Percentiles rank a stretch among this genome's conserved stretches.
phyloP scores from a whole-genome alignment of 2,329 filamentous ascomycete genomes.

The Fusarium haematococcum region DNA sequence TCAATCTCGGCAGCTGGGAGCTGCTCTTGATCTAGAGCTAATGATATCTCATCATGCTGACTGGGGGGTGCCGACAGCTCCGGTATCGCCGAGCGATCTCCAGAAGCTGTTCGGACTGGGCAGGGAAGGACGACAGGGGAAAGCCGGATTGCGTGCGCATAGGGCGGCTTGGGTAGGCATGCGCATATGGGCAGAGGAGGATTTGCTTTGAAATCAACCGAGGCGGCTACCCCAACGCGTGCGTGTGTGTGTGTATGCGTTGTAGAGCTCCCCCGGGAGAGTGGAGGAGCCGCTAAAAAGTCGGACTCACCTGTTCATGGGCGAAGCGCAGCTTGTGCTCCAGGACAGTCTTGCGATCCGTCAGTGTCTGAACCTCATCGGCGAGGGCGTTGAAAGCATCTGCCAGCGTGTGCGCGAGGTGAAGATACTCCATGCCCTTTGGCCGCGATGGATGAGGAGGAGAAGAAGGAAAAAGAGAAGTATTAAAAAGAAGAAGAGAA shows the following conservation, averaged over 20 bases:
- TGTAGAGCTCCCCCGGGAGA: not conserved
- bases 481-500: slow-evolving; percentile 6
- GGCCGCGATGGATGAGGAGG: slow-evolving; percentile 27
- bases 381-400: slow-evolving; percentile 74
- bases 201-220: slow-evolving; percentile 34
- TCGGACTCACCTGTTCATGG: slow-evolving; percentile 70
- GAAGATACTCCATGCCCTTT: slow-evolving; percentile 53
- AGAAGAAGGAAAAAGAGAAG: slow-evolving; percentile 9
- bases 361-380: slow-evolving; percentile 72
- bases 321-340: slow-evolving; percentile 76
- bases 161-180: not conserved
- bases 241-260: not conserved
- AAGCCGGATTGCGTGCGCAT: slow-evolving; percentile 22
- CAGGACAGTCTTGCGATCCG: slow-evolving; percentile 72
- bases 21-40: slow-evolving; percentile 90
- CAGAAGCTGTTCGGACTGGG: slow-evolving; percentile 15
- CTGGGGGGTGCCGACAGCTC: slow-evolving; percentile 34
- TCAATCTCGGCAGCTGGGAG: slow-evolving; percentile 69
- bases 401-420: slow-evolving; percentile 67
- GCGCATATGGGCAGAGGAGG: slow-evolving; percentile 6
- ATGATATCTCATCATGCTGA: slow-evolving; percentile 59
- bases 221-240: not conserved
- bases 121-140: slow-evolving; percentile 10
- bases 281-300: slow-evolving; percentile 15
- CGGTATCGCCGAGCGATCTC: slow-evolving; percentile 42